These are phyloP conservation scores for Athelia psychrophila DNA, from an alignment of 1,284 basidiomycete species.

Conservation along the genomic window DNA sequence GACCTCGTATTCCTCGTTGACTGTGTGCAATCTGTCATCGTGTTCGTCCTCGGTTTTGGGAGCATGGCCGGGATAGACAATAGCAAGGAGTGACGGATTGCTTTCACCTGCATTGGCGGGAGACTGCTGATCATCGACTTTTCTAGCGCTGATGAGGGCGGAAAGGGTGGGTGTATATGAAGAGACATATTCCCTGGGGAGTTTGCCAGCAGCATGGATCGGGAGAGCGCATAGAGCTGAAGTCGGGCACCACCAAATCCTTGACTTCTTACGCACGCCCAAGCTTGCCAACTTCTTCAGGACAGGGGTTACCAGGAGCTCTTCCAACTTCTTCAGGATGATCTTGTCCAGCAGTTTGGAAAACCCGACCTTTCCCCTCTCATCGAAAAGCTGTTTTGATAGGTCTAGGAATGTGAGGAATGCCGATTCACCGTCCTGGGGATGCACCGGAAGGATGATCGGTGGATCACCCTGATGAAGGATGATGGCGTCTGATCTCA, in stretches of 20 bases:
- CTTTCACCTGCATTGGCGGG: too few relatives aligned
- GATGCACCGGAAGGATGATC: constrained; percentile 12
- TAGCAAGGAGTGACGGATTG: constrained; percentile 12
- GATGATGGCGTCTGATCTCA: constrained; percentile 25
- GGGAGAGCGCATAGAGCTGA: constrained; percentile 31
- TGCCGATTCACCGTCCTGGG: constrained; percentile 7
- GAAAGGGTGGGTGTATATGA: constrained; percentile 37
- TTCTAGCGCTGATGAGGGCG: constrained; percentile 21
- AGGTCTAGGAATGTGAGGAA: constrained; percentile 3
- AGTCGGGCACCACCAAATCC: constrained; percentile 47
- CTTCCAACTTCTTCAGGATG: constrained; percentile 28
- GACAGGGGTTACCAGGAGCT: constrained; percentile 28
- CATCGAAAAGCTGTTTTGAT: too few relatives aligned
- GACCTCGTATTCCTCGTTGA: constrained; percentile 6
- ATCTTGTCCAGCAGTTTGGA: constrained; percentile 5
- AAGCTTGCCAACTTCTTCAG: constrained; percentile 8
- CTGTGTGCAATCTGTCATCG: constrained; percentile 5
- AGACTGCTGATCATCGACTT: not conserved
- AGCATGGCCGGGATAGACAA: constrained; percentile 16
- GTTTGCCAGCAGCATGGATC: constrained; percentile 35
- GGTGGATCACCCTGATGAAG: constrained; percentile 10
- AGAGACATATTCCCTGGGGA: constrained; percentile 28
- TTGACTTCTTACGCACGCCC: constrained; percentile 16
- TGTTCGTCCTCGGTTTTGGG: too few relatives aligned
- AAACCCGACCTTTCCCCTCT: constrained; percentile 3